Conservation (phyloP, 1,139 yeast species). For the Kodamaea derodonti region DNA sequence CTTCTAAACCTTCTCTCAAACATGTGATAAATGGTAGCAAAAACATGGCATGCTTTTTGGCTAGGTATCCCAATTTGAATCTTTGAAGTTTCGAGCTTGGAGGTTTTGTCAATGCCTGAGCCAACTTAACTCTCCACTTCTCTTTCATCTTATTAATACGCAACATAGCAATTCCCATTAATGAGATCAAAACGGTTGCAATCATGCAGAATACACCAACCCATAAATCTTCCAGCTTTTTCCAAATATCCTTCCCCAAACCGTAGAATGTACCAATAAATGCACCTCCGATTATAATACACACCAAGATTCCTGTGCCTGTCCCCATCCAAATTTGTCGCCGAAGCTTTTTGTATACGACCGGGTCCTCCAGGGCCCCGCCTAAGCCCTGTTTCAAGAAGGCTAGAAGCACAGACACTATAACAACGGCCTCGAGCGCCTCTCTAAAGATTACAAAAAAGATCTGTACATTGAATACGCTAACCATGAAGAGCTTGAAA, state of each 20-base stretch:
- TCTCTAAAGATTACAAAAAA: conserved; percentile 24
- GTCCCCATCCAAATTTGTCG: conserved; percentile 84
- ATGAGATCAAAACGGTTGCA: conserved; percentile 77
- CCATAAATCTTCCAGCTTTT: conserved; percentile 84
- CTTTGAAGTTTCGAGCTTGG: conserved; percentile 29
- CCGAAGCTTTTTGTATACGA: conserved; percentile 15
- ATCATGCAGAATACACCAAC: conserved; percentile 84
- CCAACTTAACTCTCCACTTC: conserved; percentile 89
- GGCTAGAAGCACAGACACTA: conserved; percentile 21
- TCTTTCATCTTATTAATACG: conserved; percentile 87
- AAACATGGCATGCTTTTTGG: conserved; percentile 71
- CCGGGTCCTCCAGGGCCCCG: conserved; percentile 16
- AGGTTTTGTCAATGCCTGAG: conserved; percentile 58
- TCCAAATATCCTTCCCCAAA: conserved; percentile 80
- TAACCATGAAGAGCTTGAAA: conserved; percentile 12
- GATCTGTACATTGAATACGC: conserved; percentile 22
- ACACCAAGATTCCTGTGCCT: conserved; percentile 61
- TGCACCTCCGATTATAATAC: conserved; percentile 77
- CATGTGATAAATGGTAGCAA: conserved; percentile 79
- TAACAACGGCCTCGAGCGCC: conserved; percentile 20
- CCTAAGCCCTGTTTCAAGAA: conserved; percentile 22
- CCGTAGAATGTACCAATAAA: conserved; percentile 83
- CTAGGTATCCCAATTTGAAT: conserved; percentile 33
- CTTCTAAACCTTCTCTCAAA: conserved; percentile 87
- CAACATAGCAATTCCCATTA: conserved; percentile 91